These are phyloP conservation scores for Penicillium vulpinum DNA, from an alignment of 2,329 filamentous ascomycete genomes.

Conservation along the genomic window DNA sequence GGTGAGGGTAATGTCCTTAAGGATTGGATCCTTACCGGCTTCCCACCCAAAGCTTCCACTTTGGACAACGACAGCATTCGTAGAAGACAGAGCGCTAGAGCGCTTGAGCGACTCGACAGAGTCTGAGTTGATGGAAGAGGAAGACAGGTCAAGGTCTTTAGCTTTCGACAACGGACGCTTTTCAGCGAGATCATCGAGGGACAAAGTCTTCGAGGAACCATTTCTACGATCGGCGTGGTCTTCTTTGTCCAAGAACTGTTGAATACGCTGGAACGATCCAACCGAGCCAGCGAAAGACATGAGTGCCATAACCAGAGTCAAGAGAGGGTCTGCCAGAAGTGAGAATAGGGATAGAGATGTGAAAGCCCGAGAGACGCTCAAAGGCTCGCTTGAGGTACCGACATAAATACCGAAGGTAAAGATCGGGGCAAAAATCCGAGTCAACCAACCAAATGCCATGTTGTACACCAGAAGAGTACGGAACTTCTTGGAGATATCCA, in stretches of 20 bases:
- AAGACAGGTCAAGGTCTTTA: conserved; percentile 25
- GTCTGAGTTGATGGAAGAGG: conserved; percentile 24
- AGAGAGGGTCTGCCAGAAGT: conserved; percentile 48
- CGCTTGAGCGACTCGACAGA: conserved; percentile 26
- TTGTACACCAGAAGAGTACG: conserved; percentile 45
- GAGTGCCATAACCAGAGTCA: conserved; percentile 49
- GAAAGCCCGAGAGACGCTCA: conserved; percentile 47
- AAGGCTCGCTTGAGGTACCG: conserved; percentile 39
- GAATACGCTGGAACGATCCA: conserved; percentile 50
- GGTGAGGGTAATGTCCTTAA: conserved; percentile 44
- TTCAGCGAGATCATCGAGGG: conserved; percentile 21
- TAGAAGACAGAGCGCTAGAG: conserved; percentile 8
- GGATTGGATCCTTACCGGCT: conserved; percentile 39
- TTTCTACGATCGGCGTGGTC: conserved; percentile 30
- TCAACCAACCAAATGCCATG: conserved; percentile 43
- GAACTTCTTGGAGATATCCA: conserved; percentile 45
- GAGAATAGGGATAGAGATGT: conserved; percentile 52
- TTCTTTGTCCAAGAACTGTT: conserved; percentile 45
- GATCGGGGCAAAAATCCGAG: conserved; percentile 47
- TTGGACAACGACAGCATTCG: conserved; percentile 43
- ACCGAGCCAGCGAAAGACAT: conserved; percentile 47
- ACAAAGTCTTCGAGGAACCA: conserved; percentile 10
- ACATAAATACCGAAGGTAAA: conserved; percentile 49
- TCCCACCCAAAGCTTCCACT: conserved; percentile 52
- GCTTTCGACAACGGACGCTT: conserved; percentile 20